phyloP scores from a whole-genome alignment of 305 asterid genomes.

The Fraxinus latifolia region DNA sequence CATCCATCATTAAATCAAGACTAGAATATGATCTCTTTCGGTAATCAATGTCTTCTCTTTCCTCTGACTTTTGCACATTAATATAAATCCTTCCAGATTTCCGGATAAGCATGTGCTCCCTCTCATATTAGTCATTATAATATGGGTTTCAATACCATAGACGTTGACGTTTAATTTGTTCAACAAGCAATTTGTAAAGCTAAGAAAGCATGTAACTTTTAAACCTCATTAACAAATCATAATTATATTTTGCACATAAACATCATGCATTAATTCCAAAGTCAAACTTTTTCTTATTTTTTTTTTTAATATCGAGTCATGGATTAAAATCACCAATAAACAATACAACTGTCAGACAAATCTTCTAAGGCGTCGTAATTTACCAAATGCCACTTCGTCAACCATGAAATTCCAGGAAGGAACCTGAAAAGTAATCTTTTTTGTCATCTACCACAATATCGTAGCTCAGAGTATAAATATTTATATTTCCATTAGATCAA shows the following conservation, averaged over 20 bases:
- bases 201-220: neutral
- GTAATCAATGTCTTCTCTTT: slow-evolving; percentile 24
- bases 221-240: slow-evolving; percentile 10
- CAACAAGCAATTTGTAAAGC: slow-evolving; percentile 25
- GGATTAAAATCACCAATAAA: neutral
- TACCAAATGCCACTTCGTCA: neutral
- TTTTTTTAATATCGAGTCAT: neutral
- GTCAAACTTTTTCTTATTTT: slow-evolving; percentile 10
- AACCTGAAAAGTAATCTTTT: neutral
- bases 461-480: neutral
- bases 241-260: slow-evolving; percentile 11
- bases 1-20: slow-evolving; percentile 18
- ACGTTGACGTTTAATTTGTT: slow-evolving; percentile 31
- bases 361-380: neutral
- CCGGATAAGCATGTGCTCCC: slow-evolving; percentile 32
- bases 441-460: neutral
- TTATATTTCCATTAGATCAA: neutral
- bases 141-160: slow-evolving; percentile 14
- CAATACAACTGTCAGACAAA: neutral
- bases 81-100: slow-evolving; percentile 12
- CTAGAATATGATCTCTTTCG: slow-evolving; percentile 19
- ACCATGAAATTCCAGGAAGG: neutral
- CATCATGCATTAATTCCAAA: slow-evolving; percentile 13
- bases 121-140: slow-evolving; percentile 23
- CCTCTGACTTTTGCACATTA: slow-evolving; percentile 29